These are phyloP conservation scores for Claviceps maximensis DNA, from an alignment of 2,329 filamentous ascomycete species.

Conservation along the genomic window DNA sequence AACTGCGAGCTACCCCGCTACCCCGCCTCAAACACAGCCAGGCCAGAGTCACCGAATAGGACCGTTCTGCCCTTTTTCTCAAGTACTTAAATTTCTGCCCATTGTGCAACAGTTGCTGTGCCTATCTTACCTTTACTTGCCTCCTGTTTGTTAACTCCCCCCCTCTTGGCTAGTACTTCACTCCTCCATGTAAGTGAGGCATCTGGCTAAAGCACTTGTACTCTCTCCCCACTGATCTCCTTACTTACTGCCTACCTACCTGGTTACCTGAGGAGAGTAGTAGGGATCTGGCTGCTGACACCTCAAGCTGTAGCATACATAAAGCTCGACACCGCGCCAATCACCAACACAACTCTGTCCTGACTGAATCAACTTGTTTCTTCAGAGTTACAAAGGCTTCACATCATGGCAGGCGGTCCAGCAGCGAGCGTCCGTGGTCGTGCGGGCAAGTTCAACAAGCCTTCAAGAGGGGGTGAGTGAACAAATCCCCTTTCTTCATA, in stretches of 20 bases:
- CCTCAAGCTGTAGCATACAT: not conserved
- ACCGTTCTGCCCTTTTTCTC: not conserved
- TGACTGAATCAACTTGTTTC: not conserved
- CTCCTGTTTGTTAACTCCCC: not conserved
- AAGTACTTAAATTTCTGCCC: not conserved
- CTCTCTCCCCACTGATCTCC: no score
- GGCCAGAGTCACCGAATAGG: not conserved
- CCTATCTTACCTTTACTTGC: not conserved
- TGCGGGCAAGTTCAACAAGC: conserved; percentile 90
- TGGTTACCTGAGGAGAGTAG: no score
- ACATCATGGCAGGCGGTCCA: conserved; percentile 32
- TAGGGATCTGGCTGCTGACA: not conserved
- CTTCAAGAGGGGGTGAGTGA: conserved; percentile 71
- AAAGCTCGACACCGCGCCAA: not conserved
- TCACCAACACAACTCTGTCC: not conserved
- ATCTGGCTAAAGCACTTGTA: no score
- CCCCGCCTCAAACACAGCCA: conserved; percentile 17
- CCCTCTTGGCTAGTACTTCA: not conserved
- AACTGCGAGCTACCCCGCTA: conserved; percentile 21
- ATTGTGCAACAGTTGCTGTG: not conserved
- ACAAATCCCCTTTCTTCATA: no score
- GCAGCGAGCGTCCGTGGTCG: conserved; percentile 52
- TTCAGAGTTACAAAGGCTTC: not conserved
- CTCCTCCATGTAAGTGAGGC: no score
- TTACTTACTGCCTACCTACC: no score